Percentiles rank a stretch among this genome's conserved stretches.
Conservation (phyloP, 768 basidiomycete genomes). For the Lanmaoa rubissima region DNA sequence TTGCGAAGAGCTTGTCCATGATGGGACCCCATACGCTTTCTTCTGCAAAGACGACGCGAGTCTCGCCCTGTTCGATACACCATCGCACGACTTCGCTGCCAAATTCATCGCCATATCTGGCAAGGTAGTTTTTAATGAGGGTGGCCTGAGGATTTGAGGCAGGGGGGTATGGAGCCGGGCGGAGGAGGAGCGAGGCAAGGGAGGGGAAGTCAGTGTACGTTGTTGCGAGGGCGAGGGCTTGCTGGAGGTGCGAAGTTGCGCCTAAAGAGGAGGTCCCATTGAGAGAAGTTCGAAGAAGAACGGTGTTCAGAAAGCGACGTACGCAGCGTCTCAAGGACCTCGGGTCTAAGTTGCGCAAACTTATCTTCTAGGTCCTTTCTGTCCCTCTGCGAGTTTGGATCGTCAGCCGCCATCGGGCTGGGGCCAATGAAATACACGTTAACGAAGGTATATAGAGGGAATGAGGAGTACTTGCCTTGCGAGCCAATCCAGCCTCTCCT, state of each 20-base stretch:
- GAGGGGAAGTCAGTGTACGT: conserved; percentile 82
- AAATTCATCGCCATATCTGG: conserved; percentile 78
- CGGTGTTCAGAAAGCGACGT: conserved; percentile 26
- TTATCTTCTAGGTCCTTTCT: conserved; percentile 57
- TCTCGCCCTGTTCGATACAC: conserved; percentile 89
- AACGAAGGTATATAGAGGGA: not conserved
- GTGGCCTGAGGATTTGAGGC: conserved; percentile 60
- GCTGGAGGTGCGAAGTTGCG: conserved; percentile 56
- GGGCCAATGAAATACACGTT: not conserved
- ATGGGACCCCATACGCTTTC: conserved; percentile 59
- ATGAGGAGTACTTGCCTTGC: conserved; percentile 41
- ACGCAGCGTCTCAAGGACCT: conserved; percentile 81
- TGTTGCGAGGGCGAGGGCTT: conserved; percentile 84
- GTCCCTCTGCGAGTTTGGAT: conserved; percentile 53
- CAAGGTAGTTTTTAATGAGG: conserved; percentile 69
- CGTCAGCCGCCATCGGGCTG: conserved; percentile 47
- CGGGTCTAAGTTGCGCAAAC: conserved; percentile 71
- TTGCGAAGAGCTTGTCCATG: conserved; percentile 68
- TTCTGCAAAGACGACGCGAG: conserved; percentile 79
- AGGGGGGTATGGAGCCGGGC: conserved; percentile 59
- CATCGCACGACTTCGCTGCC: conserved; percentile 88
- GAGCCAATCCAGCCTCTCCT: conserved; percentile 70
- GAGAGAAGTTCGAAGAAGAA: not conserved
- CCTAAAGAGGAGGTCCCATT: conserved; percentile 41
- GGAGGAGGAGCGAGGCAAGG: conserved; percentile 82